Percentiles rank a stretch among this genome's conserved stretches.
Conservation (phyloP, 1,139 yeast species). For the Suhomyces taliae region DNA sequence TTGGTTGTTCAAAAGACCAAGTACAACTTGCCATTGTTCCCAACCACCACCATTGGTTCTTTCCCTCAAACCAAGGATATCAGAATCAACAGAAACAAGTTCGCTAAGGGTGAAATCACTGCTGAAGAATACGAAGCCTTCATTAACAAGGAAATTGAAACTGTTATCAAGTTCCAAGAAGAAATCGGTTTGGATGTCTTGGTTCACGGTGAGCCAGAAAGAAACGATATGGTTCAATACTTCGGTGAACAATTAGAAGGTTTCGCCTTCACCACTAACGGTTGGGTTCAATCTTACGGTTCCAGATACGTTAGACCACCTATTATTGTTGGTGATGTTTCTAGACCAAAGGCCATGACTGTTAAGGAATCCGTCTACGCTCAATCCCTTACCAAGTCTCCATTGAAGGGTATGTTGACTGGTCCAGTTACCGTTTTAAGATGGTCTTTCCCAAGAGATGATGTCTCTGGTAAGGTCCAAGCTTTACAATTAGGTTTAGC, state of each 20-base stretch:
- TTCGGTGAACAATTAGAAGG: constrained; percentile 99
- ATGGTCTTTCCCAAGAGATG: constrained; percentile 99
- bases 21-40: constrained; percentile 96
- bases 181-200: constrained; percentile 96
- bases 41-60: constrained; percentile 99
- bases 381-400: constrained; percentile 91
- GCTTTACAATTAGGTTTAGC: constrained; percentile 97
- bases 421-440: constrained; percentile 99
- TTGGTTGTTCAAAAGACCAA: constrained; percentile 81
- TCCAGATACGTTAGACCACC: constrained; percentile 99
- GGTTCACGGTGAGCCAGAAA: constrained; percentile 99
- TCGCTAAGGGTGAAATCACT: constrained; percentile 92
- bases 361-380: constrained; percentile 99
- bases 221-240: constrained; percentile 99
- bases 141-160: constrained; percentile 94
- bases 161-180: constrained; percentile 97
- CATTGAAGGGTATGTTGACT: constrained; percentile 99
- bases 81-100: constrained; percentile 97
- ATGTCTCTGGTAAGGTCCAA: constrained; percentile 90
- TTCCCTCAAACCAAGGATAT: constrained; percentile 99
- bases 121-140: constrained; percentile 94
- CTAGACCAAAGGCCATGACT: constrained; percentile 98
- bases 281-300: constrained; percentile 99
- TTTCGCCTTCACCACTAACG: constrained; percentile 96
- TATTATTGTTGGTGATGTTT: constrained; percentile 96